Evolutionary conservation across 441 rosid species (phyloP), one percentile per base, ranked within the genome.

Genomic region (Pelargonium fulgidum): DNA sequence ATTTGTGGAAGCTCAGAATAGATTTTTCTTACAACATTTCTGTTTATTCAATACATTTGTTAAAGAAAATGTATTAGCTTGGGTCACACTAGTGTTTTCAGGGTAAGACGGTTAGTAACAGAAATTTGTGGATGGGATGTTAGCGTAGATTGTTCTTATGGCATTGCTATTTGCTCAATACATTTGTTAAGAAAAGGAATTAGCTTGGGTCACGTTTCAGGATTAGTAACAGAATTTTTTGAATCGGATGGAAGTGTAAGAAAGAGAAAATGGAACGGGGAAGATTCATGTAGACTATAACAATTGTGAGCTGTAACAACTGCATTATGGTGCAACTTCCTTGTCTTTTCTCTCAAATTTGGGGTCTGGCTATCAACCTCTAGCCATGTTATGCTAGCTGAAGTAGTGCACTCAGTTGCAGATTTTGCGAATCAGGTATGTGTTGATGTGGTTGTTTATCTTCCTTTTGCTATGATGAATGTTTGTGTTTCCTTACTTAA

Each of bases 381-480:
- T 64, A 94, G 99, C 84, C 97, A 94, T 86, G 99, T 94, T 17
- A 85, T 94, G 83, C 68, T 94, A 77, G 99, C 98, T 70, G 99
- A 94, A 83, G 95, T 85, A 66, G 89, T 92, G 74, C 99, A 94
- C 75, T 94, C 99, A 0, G 72, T 87, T 59, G 97, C 99, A 52
- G 99, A 94, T 86, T 87, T 94, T 72, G 98, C 99, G 56, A 94
- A 94, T 79, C 99, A 94, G 97, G 99, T 86, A 75, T 36, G 9
- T 65, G 19, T 73, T 62, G 41, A 66, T 64, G 13, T 67, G 17
- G 7, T 65, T 64, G 11, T 48, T 47, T 1, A 16, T 22, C 29
- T 24, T 24, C 29, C 29, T 19, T 6, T 14, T 50, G 44, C 64
- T 48, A 13, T 16, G 39, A 7, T 42, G 17, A 62, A n/a, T 29